Conservation (phyloP, 139 green algal genomes). For the Diplosphaera chodatii region DNA sequence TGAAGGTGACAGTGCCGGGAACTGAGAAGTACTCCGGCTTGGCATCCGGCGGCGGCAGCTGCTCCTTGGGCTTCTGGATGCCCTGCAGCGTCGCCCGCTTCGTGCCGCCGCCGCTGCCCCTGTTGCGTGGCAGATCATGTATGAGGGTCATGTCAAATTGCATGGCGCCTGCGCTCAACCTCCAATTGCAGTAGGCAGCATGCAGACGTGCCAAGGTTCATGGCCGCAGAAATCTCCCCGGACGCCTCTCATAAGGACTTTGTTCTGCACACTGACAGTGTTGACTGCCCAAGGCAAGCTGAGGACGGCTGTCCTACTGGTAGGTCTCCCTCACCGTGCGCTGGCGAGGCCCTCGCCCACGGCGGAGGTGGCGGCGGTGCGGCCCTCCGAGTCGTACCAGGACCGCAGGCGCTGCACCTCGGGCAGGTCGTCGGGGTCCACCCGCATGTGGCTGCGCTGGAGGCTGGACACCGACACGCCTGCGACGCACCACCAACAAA, state of each 20-base stretch:
- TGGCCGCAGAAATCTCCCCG: too few relatives aligned
- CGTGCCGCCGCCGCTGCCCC: background rate
- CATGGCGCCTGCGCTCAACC: too few relatives aligned
- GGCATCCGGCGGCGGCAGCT: slow-evolving; percentile 35
- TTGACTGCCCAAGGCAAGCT: too few relatives aligned
- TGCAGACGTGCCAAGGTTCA: too few relatives aligned
- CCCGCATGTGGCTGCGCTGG: slow-evolving; percentile 23
- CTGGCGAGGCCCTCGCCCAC: slow-evolving; percentile 52
- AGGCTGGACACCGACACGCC: slow-evolving; percentile 59
- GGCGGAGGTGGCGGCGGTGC: slow-evolving; percentile 21
- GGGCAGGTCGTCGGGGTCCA: slow-evolving; percentile 45
- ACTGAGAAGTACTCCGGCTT: slow-evolving; percentile 50
- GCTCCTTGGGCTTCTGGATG: background rate
- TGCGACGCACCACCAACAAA: slow-evolving; percentile 9
- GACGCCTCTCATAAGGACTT: too few relatives aligned
- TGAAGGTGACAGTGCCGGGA: slow-evolving; percentile 26
- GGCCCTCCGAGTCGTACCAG: slow-evolving; percentile 55
- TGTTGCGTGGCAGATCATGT: background rate
- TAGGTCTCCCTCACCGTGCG: background rate
- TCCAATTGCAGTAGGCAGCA: too few relatives aligned
- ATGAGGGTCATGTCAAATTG: too few relatives aligned
- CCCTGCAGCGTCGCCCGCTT: background rate
- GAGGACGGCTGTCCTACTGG: too few relatives aligned
- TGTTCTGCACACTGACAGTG: too few relatives aligned
- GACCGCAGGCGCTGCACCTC: slow-evolving; percentile 36